A percentile compares a stretch with the other conserved stretches of the same genome.
Evolutionary conservation across 1,284 basidiomycete genomes (phyloP).

Genomic region (Papiliotrema terrestris): DNA sequence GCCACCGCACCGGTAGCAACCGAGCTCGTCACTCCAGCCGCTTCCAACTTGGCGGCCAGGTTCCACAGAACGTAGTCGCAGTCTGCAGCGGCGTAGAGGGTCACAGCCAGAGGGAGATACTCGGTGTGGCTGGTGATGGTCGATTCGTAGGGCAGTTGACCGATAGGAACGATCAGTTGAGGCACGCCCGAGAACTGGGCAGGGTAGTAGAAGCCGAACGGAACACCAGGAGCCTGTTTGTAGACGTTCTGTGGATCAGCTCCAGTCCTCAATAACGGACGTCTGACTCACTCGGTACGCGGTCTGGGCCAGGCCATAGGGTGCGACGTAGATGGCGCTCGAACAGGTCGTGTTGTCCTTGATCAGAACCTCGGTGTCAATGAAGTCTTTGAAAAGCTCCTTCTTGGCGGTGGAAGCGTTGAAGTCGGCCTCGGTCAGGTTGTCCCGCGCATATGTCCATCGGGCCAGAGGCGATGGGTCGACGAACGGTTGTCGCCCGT

Average conservation of each 20-base stretch:
- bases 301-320: conserved; percentile 29
- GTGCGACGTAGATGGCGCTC: conserved; percentile 48
- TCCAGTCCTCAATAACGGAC: not conserved
- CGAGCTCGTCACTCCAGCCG: conserved; percentile 1
- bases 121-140: conserved; percentile 49
- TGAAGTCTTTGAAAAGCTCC: conserved; percentile 46
- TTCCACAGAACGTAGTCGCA: conserved; percentile 52
- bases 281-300: conserved; percentile 20
- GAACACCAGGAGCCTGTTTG: conserved; percentile 12
- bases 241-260: conserved; percentile 20
- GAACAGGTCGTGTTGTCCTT: conserved; percentile 45
- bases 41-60: conserved; percentile 45
- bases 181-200: conserved; percentile 33
- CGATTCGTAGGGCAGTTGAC: conserved; percentile 50
- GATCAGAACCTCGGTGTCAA: conserved; percentile 40
- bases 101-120: conserved; percentile 50
- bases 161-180: conserved; percentile 51
- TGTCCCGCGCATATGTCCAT: conserved; percentile 45
- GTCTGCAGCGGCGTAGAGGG: conserved; percentile 47
- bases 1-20: conserved; percentile 5
- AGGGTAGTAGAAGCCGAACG: conserved; percentile 41
- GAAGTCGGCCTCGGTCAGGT: conserved; percentile 16
- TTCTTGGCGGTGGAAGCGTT: conserved; percentile 18
- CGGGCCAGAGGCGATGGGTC: conserved; percentile 47
- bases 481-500: conserved; percentile 49